Conservation (phyloP, 202 grass and related monocot species). For the Schoenoplectus triqueter region DNA sequence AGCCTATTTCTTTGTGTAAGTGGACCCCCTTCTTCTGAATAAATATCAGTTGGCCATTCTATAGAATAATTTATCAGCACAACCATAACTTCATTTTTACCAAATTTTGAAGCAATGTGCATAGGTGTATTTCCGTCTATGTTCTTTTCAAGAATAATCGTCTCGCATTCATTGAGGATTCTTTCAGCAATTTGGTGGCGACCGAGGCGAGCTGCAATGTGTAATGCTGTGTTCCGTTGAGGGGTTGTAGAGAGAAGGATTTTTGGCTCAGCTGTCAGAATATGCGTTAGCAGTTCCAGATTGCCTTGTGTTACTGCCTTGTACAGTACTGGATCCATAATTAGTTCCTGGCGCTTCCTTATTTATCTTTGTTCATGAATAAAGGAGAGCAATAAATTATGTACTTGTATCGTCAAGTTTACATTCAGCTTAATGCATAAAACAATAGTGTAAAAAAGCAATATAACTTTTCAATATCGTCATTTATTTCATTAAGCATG, state of each 20-base stretch:
- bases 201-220: conserved; percentile 55
- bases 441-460: conserved; percentile 7
- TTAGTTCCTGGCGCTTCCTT: conserved; percentile 8
- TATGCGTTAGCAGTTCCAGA: not conserved
- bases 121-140: conserved; percentile 60
- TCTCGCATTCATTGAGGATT: not conserved
- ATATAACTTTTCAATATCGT: not conserved
- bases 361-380: not conserved
- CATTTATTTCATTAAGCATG: not conserved
- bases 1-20: conserved; percentile 33
- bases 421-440: not conserved
- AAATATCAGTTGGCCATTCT: not conserved
- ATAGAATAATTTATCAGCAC: not conserved
- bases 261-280: not conserved
- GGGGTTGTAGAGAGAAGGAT: conserved; percentile 50
- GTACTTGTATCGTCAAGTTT: not conserved
- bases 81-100: conserved; percentile 15
- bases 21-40: conserved; percentile 13
- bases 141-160: conserved; percentile 44
- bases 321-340: conserved; percentile 52
- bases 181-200: conserved; percentile 35
- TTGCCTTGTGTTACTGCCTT: conserved; percentile 49
- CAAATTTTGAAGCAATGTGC: conserved; percentile 58
- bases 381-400: conserved; percentile 2
- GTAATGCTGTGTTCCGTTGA: conserved; percentile 58